Conservation (phyloP, 345 rosid genomes). For the Schrenkiella parvula region DNA sequence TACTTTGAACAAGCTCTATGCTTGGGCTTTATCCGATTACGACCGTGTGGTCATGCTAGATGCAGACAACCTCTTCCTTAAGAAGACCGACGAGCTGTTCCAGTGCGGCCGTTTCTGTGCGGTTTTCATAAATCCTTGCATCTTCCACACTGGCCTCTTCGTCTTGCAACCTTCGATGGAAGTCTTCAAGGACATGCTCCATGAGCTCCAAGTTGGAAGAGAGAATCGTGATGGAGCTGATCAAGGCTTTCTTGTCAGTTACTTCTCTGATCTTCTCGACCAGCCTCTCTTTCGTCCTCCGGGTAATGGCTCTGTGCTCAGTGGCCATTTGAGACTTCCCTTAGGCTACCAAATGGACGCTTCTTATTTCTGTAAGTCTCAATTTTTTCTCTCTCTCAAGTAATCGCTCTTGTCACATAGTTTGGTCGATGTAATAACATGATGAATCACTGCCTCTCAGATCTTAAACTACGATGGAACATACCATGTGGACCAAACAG, state of each 20-base stretch:
- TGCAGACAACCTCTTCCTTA: conserved; percentile 82
- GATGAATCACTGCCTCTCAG: conserved; percentile 30
- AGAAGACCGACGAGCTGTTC: conserved; percentile 86
- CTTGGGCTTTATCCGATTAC: conserved; percentile 83
- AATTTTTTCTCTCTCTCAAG: neutral
- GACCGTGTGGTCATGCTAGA: conserved; percentile 95
- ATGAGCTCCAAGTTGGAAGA: conserved; percentile 60
- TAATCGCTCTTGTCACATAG: neutral
- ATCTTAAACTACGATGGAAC: conserved; percentile 80
- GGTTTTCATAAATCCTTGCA: conserved; percentile 92
- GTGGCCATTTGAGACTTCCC: conserved; percentile 78
- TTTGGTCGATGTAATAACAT: neutral
- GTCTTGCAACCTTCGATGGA: conserved; percentile 74
- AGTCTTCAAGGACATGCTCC: conserved; percentile 81
- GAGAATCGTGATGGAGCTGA: conserved; percentile 91
- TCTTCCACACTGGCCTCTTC: conserved; percentile 97
- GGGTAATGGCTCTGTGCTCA: conserved; percentile 54
- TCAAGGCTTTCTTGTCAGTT: conserved; percentile 85
- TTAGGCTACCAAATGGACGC: conserved; percentile 99
- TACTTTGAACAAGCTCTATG: conserved; percentile 88
- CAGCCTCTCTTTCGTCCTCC: conserved; percentile 80
- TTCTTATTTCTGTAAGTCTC: conserved; percentile 78
- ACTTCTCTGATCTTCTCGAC: conserved; percentile 85
- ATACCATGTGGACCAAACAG: conserved; percentile 96
- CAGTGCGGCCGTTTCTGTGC: conserved; percentile 97